Evolutionary conservation across 805 yeast species (phyloP).

Genomic region (Wickerhamiella kurtzmanii): DNA sequence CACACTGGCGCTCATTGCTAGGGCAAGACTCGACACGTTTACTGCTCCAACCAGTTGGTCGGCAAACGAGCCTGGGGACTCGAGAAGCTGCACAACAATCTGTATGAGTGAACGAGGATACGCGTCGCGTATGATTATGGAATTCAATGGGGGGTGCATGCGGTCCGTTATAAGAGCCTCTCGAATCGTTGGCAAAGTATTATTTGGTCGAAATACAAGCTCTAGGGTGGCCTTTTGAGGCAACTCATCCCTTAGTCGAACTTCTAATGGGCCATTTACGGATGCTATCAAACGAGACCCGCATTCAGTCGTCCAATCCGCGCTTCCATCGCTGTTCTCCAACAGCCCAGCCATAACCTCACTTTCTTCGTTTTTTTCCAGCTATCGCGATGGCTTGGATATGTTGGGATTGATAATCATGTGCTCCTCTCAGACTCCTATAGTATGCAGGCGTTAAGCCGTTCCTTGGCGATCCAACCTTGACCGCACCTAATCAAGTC

Average conservation of each 20-base stretch:
- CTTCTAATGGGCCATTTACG: constrained; percentile 85
- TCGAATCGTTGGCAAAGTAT: constrained; percentile 57
- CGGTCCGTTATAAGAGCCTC: constrained; percentile 68
- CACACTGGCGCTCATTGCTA: constrained; percentile 60
- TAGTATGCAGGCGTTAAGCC: too few species aligned
- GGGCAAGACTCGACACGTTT: constrained; percentile 61
- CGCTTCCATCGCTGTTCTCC: constrained; percentile 68
- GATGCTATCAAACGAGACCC: constrained; percentile 39
- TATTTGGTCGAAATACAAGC: constrained; percentile 61
- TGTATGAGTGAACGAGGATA: constrained; percentile 74
- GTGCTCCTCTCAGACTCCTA: background rate
- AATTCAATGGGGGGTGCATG: constrained; percentile 44
- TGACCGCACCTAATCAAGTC: too few species aligned
- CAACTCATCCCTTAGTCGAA: constrained; percentile 65
- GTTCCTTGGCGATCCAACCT: too few species aligned
- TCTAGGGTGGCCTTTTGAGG: constrained; percentile 71
- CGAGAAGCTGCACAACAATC: constrained; percentile 50
- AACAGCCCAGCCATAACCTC: constrained; percentile 26
- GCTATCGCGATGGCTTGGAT: background rate
- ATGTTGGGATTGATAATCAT: background rate
- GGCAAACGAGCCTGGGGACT: constrained; percentile 31
- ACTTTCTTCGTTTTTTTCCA: background rate
- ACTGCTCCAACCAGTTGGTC: constrained; percentile 55
- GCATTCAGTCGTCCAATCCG: constrained; percentile 33
- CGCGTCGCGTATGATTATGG: constrained; percentile 44